A percentile compares a stretch with the other conserved stretches of the same genome.
Conservation (phyloP, 371 early-diverging fungal genomes). For the Mortierella sp. region DNA sequence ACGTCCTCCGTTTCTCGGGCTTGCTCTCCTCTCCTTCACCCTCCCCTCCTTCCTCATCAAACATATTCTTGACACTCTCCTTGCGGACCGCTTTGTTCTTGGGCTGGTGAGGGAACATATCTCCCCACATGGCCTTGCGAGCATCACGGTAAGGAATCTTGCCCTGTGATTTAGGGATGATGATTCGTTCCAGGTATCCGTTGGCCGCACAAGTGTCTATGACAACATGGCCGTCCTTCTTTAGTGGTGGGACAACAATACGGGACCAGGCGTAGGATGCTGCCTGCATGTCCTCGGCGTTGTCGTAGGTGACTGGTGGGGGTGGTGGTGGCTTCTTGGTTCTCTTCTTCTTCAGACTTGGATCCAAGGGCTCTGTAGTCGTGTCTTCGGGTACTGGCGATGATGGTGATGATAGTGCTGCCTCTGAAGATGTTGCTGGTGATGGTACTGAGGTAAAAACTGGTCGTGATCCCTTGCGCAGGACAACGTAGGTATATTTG, state of each 20-base stretch:
- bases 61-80: slow-evolving; percentile 18
- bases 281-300: slow-evolving; percentile 50
- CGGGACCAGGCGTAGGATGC: slow-evolving; percentile 82
- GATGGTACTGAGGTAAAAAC: slow-evolving; percentile 4
- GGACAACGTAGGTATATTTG: slow-evolving; percentile 85
- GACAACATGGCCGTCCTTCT: slow-evolving; percentile 83
- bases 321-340: slow-evolving; percentile 47
- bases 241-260: slow-evolving; percentile 79
- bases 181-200: slow-evolving; percentile 79
- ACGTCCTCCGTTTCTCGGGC: slow-evolving; percentile 18
- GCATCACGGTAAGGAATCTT: slow-evolving; percentile 85
- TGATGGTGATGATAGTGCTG: not conserved
- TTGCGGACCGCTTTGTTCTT: slow-evolving; percentile 64
- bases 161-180: slow-evolving; percentile 82
- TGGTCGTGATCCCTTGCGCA: slow-evolving; percentile 79
- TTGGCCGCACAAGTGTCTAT: slow-evolving; percentile 76
- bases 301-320: slow-evolving; percentile 44
- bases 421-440: not conserved
- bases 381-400: not conserved
- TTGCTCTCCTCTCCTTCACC: not conserved
- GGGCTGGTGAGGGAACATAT: slow-evolving; percentile 83
- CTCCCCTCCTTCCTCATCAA: not conserved
- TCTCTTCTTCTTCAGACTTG: slow-evolving; percentile 17
- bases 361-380: slow-evolving; percentile 8
- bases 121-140: slow-evolving; percentile 87